Base-by-base conservation (phyloP, 495 filamentous ascomycete genomes). In the Immersiella caudata region DNA sequence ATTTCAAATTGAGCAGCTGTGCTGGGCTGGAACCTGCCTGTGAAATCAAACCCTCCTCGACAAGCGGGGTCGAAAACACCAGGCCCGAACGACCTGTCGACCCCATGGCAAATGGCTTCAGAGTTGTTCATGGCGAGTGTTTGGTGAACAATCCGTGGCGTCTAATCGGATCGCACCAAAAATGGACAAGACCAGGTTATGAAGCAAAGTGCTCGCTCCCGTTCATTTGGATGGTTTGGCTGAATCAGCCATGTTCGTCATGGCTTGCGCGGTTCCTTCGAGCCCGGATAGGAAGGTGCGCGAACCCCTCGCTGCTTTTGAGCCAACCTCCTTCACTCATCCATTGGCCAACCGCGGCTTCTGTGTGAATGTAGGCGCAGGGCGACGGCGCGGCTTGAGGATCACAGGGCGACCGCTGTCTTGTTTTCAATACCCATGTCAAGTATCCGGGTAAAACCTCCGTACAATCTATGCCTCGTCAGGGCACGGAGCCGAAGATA, bases 11-110 rank as follows among this genome's bases (percentile, higher is more conserved):
- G n/a, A n/a, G n/a, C n/a, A n/a, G 9, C 20, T n/a, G 4, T 11
- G 9, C n/a, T 22, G 14, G 6, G 52, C 2, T 26, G 2, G 24
- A 46, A 46, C 40, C 52, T 33, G 26, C 56, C 25, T 14, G 56
- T 59, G 26, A 59, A 59, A 20, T 59, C 56, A 59, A 59, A 59
- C 6, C 52, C 52, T n/a, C 52, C 52, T 22, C 56, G 56, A 20
- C 56, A 59, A 18, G 56, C n/a, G 8, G 26, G 56, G 26, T 33
- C 56, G 5, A 26, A 5, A 25, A 59, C 56, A 8, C 24, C 56
- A 22, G 56, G 56, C 25, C 56, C 56, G 18, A 59, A 59, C 2
- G 56, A 59, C 22, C 8, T 11, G 26, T 59, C 56, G 40, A 14
- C 5, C 5, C 40, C 40, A n/a, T 59, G 22, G 56, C 56, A 59